Conservation (phyloP, 1,284 basidiomycete genomes). For the Ganoderma lingzhi region DNA sequence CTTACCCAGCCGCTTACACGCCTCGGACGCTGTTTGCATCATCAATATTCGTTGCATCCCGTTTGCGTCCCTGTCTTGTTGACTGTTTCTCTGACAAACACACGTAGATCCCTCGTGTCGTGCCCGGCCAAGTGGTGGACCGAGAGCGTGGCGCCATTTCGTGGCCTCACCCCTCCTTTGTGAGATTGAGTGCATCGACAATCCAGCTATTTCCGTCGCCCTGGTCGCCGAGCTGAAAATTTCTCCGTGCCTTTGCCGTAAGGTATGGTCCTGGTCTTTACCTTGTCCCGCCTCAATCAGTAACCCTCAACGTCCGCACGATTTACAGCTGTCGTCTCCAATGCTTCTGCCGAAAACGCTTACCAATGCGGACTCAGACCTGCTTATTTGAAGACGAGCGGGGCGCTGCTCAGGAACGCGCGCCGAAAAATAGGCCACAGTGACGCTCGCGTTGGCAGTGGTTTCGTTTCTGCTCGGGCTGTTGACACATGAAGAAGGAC, state of each 20-base stretch:
- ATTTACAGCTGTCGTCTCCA: slow-evolving; percentile 4
- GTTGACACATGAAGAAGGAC: not conserved
- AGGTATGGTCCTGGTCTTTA: not conserved
- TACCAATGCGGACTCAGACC: not conserved
- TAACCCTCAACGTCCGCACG: not conserved
- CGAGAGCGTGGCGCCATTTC: not conserved
- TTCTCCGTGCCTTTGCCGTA: slow-evolving; percentile 8
- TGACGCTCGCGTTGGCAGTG: not conserved
- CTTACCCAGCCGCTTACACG: not conserved
- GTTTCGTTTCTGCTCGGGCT: slow-evolving; percentile 2
- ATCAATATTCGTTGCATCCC: not conserved
- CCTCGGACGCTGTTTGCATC: not conserved
- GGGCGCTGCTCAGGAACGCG: slow-evolving; percentile 6
- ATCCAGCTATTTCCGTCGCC: not conserved
- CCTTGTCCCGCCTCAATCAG: not conserved
- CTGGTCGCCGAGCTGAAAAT: slow-evolving; percentile 8
- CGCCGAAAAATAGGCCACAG: not conserved
- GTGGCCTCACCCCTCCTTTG: not conserved
- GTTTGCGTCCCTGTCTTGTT: not conserved
- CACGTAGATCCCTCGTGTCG: not conserved
- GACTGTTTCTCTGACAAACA: not conserved
- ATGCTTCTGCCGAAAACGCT: slow-evolving; percentile 5
- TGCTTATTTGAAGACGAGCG: not conserved
- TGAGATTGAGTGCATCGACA: not conserved
- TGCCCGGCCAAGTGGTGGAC: not conserved